phyloP scores from a whole-genome alignment of 495 filamentous ascomycete genomes.

The Paragyromitra xinjiangensis region DNA sequence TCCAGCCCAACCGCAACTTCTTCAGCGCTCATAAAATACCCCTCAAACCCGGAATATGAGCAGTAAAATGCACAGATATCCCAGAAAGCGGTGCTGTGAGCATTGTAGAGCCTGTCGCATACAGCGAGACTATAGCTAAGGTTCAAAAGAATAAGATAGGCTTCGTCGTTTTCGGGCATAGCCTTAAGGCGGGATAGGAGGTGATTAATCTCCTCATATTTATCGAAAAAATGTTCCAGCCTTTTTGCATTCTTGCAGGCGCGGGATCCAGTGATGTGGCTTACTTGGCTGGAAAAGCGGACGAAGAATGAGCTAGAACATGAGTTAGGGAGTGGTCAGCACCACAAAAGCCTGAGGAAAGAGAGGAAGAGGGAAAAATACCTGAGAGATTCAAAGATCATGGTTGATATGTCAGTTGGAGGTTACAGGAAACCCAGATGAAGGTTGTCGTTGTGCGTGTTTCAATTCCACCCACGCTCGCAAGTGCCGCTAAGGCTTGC shows the following conservation, averaged over 20 bases:
- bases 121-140: not conserved
- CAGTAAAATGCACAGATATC: not conserved
- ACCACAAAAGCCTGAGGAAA: not conserved
- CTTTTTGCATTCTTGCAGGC: not conserved
- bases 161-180: conserved; percentile 1
- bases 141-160: not conserved
- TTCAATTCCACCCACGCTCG: not conserved
- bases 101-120: not conserved
- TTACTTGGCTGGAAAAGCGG: conserved; percentile 1
- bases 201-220: not conserved
- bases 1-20: not conserved
- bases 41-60: not conserved
- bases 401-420: not conserved
- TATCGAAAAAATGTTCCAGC: not conserved
- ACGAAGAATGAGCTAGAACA: conserved; percentile 7
- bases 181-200: not conserved
- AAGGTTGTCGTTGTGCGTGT: conserved; percentile 2
- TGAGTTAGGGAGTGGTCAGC: not conserved
- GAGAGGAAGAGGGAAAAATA: not conserved
- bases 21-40: not conserved
- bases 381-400: not conserved
- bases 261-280: not conserved
- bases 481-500: not conserved
- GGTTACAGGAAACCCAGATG: too few relatives aligned
- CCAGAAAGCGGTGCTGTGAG: not conserved